Evolutionary conservation across 805 yeast genomes (phyloP).

Genomic region (Candida corydali): DNA sequence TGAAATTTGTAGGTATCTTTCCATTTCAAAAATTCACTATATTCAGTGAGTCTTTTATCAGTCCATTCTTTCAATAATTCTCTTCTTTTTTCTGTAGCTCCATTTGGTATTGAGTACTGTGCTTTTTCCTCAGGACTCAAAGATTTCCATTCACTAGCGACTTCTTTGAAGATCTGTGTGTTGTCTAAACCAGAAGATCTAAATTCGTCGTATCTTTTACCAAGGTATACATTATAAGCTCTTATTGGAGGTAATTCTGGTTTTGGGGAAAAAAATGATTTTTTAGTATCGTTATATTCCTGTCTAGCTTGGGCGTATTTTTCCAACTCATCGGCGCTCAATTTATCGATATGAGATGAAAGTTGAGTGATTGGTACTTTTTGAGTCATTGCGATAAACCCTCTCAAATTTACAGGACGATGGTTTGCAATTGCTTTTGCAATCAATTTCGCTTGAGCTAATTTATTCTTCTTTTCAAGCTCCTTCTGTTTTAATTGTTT

Average conservation of each 20-base stretch:
- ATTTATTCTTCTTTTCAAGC: slow-evolving; percentile 10
- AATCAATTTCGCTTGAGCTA: slow-evolving; percentile 11
- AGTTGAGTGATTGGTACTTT: slow-evolving; percentile 14
- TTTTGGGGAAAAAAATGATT: slow-evolving; percentile 23
- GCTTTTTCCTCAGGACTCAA: slow-evolving; percentile 26
- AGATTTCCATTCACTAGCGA: slow-evolving; percentile 27
- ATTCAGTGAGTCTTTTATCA: slow-evolving; percentile 21
- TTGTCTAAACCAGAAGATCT: slow-evolving; percentile 7
- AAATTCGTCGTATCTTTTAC: neutral
- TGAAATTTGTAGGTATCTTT: slow-evolving; percentile 2
- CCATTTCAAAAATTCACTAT: slow-evolving; percentile 8
- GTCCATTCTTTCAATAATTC: slow-evolving; percentile 27
- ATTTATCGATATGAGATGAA: slow-evolving; percentile 20
- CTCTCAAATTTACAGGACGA: slow-evolving; percentile 12
- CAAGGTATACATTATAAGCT: slow-evolving; percentile 20
- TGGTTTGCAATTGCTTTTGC: slow-evolving; percentile 21
- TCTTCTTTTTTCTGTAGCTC: slow-evolving; percentile 17
- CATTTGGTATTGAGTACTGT: slow-evolving; percentile 17
- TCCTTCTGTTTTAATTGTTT: slow-evolving; percentile 9
- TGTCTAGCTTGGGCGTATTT: slow-evolving; percentile 21
- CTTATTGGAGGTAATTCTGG: slow-evolving; percentile 27
- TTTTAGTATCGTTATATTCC: slow-evolving; percentile 22
- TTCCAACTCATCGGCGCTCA: slow-evolving; percentile 27
- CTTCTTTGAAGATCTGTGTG: slow-evolving; percentile 21
- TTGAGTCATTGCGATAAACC: slow-evolving; percentile 5